Conservation (phyloP, 495 filamentous ascomycete species). For the Immersiella caudata region DNA sequence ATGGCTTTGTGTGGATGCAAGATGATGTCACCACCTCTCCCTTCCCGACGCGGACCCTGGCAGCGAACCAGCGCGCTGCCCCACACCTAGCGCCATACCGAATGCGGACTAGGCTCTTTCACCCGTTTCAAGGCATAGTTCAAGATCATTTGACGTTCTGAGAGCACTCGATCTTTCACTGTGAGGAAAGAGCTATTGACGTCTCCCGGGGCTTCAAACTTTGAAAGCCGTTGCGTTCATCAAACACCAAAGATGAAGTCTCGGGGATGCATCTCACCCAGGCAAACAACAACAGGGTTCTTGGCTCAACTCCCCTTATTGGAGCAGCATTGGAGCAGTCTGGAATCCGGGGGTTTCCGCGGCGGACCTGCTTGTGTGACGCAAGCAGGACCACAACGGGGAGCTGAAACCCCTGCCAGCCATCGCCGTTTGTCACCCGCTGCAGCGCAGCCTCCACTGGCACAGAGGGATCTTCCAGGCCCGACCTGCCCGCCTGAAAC, state of each 20-base stretch:
- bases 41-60: conserved; percentile 23
- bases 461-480: neutral
- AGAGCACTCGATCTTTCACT: neutral
- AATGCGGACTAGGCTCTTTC: conserved; percentile 8
- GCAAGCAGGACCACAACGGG: neutral
- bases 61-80: neutral
- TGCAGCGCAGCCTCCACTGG: neutral
- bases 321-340: neutral
- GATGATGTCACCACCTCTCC: conserved; percentile 42
- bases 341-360: neutral
- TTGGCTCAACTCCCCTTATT: neutral
- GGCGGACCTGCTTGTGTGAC: neutral
- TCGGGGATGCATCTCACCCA: neutral
- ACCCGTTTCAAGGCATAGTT: neutral
- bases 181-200: neutral
- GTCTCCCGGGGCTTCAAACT: neutral
- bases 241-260: neutral
- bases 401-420: neutral
- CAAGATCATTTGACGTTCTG: neutral
- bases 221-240: neutral
- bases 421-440: neutral
- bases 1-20: conserved; percentile 30
- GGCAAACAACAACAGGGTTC: neutral
- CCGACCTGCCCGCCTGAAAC: neutral
- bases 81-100: conserved; percentile 8